phyloP scores from a whole-genome alignment of 805 yeast genomes.

The Kodamaea neixiangensis region DNA sequence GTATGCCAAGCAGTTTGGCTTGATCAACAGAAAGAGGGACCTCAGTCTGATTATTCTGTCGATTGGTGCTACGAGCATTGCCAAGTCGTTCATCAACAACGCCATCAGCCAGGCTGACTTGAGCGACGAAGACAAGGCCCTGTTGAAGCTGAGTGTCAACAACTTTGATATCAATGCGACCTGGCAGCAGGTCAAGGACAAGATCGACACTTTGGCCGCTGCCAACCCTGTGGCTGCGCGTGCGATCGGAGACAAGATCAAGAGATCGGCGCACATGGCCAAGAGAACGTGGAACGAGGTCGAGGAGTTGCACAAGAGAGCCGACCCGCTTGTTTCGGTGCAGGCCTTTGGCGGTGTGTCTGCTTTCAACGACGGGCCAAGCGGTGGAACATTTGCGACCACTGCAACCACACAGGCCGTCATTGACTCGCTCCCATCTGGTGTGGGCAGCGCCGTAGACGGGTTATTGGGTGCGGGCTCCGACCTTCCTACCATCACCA shows the following conservation, averaged over 20 bases:
- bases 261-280: constrained; percentile 12
- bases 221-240: constrained; percentile 9
- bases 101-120: constrained; percentile 11
- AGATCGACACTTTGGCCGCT: constrained; percentile 10
- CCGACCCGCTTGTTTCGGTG: constrained; percentile 4
- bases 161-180: constrained; percentile 13
- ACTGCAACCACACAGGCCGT: constrained; percentile 6
- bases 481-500: not conserved
- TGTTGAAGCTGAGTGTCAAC: constrained; percentile 14
- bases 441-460: constrained; percentile 11
- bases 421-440: constrained; percentile 4
- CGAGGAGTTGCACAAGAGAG: constrained; percentile 12
- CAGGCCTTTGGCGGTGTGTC: constrained; percentile 5
- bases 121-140: constrained; percentile 16
- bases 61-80: constrained; percentile 15
- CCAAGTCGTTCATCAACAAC: constrained; percentile 9
- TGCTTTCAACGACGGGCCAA: not conserved
- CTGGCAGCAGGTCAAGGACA: constrained; percentile 8
- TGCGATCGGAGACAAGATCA: constrained; percentile 5
- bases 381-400: not conserved
- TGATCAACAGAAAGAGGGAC: constrained; percentile 9
- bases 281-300: constrained; percentile 15
- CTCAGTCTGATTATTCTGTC: constrained; percentile 2
- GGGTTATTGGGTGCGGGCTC: constrained; percentile 14
- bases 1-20: constrained; percentile 20